phyloP scores from a whole-genome alignment of 2,329 filamentous ascomycete genomes.

The Colletotrichum melonis region DNA sequence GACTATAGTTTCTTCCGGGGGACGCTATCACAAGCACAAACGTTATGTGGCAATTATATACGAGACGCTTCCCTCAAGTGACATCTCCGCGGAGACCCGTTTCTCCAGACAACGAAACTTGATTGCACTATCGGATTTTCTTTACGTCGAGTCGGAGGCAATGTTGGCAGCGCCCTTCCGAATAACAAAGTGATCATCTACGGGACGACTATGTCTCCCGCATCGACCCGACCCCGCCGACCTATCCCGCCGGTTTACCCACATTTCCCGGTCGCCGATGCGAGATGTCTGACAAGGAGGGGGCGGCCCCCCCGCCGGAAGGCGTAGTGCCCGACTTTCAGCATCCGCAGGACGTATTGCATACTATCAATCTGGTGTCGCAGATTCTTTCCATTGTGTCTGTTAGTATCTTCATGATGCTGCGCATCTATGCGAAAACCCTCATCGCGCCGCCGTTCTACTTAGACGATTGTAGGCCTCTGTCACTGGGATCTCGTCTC shows the following conservation, averaged over 20 bases:
- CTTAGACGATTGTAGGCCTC: constrained; percentile 43
- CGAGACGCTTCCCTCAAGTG: background rate
- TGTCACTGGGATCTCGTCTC: no score
- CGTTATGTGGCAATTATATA: background rate
- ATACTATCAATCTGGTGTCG: constrained; percentile 42
- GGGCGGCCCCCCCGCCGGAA: constrained; percentile 39
- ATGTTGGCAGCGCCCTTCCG: background rate
- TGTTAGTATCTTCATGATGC: constrained; percentile 40
- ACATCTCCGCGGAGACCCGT: background rate
- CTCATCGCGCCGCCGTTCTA: constrained; percentile 35
- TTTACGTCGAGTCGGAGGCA: background rate
- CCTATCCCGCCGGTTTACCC: background rate
- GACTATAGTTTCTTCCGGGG: background rate
- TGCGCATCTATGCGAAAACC: constrained; percentile 42
- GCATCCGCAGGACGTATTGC: constrained; percentile 42
- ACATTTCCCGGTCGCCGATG: background rate
- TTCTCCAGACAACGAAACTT: background rate
- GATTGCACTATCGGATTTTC: background rate
- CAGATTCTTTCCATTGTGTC: constrained; percentile 43
- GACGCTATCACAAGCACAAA: background rate
- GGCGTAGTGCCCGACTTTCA: constrained; percentile 41
- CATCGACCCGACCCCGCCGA: background rate
- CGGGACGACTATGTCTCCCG: background rate
- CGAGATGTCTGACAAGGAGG: constrained; percentile 21
- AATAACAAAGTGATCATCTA: background rate